Evolutionary conservation across 2,329 filamentous ascomycete genomes (phyloP).

Genomic region (Allantophomopsis lycopodina): DNA sequence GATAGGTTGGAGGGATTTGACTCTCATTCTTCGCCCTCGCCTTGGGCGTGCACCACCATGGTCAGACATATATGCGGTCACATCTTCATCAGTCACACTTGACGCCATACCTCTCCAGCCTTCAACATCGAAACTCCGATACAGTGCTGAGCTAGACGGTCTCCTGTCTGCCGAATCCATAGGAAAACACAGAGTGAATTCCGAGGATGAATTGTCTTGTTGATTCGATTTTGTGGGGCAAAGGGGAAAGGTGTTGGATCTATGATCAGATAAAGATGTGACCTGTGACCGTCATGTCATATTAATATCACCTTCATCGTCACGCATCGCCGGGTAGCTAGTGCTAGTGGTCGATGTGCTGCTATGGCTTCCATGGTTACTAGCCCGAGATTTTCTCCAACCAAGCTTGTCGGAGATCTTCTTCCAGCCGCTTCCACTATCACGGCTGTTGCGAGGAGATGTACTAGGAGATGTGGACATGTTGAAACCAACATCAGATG

Average conservation of each 20-base stretch:
- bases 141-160: too few species aligned
- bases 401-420: conserved; percentile 49
- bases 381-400: conserved; percentile 36
- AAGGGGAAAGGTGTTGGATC: conserved; percentile 10
- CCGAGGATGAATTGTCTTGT: too few species aligned
- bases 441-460: conserved; percentile 9
- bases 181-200: too few species aligned
- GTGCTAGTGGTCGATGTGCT: conserved; percentile 27
- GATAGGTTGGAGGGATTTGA: conserved; percentile 9
- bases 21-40: conserved; percentile 8
- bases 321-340: conserved; percentile 19
- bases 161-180: too few species aligned
- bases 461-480: conserved; percentile 9
- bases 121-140: too few species aligned
- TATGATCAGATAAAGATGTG: conserved; percentile 27
- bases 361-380: conserved; percentile 12
- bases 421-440: conserved; percentile 40
- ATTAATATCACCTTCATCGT: conserved; percentile 21
- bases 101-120: too few species aligned
- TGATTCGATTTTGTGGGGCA: background rate
- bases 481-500: conserved; percentile 27
- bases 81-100: conserved; percentile 3
- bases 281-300: conserved; percentile 44
- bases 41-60: background rate
- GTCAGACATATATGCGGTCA: conserved; percentile 3